Percentiles rank a stretch among this genome's conserved stretches.
Evolutionary conservation across 1,284 basidiomycete genomes (phyloP).

Genomic region (Austropuccinia psidii): DNA sequence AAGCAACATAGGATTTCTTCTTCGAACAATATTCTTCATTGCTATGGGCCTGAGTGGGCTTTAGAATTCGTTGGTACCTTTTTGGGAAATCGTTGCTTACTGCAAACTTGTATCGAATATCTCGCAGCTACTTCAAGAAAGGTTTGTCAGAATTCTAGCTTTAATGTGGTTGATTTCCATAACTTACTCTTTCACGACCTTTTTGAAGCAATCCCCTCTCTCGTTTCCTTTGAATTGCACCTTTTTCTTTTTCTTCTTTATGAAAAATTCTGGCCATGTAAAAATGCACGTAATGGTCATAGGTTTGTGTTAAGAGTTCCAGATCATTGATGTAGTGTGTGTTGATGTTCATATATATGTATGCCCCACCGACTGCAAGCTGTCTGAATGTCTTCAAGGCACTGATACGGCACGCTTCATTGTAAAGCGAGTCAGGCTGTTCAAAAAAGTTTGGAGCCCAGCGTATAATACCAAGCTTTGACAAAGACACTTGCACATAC

Average conservation of each 20-base stretch:
- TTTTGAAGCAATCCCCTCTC: no score
- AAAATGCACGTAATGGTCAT: conserved; percentile 11
- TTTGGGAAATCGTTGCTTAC: conserved; percentile 5
- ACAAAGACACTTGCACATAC: no score
- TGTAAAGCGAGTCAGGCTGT: neutral
- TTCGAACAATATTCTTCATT: neutral
- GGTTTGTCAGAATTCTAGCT: no score
- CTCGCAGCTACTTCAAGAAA: no score
- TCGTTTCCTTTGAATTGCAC: no score
- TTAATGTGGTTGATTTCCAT: no score
- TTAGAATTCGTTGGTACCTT: neutral
- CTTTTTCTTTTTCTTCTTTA: neutral
- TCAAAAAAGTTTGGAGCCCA: conserved; percentile 1
- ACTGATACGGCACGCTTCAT: neutral
- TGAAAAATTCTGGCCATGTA: neutral
- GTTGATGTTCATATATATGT: conserved; percentile 15
- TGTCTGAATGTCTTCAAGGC: neutral
- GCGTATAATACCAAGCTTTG: no score
- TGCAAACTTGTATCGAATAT: neutral
- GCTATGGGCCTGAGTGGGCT: neutral
- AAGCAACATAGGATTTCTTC: neutral
- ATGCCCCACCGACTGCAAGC: neutral
- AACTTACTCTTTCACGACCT: no score
- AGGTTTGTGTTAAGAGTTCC: neutral
- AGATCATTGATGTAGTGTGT: neutral